phyloP scores from a whole-genome alignment of 208 protist genomes.

The Acanthamoeba polyphaga region DNA sequence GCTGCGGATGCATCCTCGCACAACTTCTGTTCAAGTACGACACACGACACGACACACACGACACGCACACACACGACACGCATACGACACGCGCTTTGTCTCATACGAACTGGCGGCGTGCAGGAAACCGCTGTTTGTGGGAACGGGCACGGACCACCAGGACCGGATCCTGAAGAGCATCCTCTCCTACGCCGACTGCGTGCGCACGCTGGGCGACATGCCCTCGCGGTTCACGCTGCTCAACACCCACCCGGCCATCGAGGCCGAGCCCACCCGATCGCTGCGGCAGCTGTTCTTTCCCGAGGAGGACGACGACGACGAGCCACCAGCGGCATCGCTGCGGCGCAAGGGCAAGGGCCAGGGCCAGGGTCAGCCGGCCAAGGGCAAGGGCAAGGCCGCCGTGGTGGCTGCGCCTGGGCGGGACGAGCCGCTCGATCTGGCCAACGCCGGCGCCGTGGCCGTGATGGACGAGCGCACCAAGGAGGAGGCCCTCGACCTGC shows the following conservation, averaged over 20 bases:
- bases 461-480: background rate
- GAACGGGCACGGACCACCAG: conserved; percentile 13
- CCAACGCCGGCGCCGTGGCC: background rate
- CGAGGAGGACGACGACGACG: background rate
- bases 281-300: background rate
- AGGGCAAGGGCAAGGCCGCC: background rate
- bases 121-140: conserved; percentile 42
- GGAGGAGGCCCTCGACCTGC: conserved; percentile 11
- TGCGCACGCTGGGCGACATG: conserved; percentile 38
- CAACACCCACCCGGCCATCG: conserved; percentile 20
- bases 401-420: background rate
- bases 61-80: background rate
- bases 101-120: no score
- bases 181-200: conserved; percentile 41
- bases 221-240: conserved; percentile 37
- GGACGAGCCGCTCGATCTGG: background rate
- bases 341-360: background rate
- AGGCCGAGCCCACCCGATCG: conserved; percentile 32
- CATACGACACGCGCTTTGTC: background rate
- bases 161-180: conserved; percentile 55
- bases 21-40: conserved; percentile 41
- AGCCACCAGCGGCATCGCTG: background rate
- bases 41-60: background rate
- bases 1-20: conserved; percentile 56
- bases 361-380: background rate